These are phyloP conservation scores for Zangia roseola DNA, from an alignment of 768 basidiomycete genomes.

Conservation along the genomic window DNA sequence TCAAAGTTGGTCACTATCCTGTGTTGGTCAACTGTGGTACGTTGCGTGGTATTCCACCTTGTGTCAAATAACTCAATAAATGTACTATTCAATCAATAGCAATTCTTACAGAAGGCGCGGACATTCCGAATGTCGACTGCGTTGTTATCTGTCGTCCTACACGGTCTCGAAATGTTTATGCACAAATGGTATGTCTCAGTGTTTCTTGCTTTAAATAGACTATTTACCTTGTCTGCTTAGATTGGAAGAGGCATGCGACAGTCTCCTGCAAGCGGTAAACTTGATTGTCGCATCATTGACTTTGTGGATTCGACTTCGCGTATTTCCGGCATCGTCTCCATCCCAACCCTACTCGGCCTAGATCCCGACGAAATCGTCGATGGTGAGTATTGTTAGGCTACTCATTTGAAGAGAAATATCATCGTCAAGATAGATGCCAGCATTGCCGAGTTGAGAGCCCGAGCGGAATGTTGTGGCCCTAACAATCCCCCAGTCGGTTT, in stretches of 20 bases:
- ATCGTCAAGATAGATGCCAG: constrained; percentile 45
- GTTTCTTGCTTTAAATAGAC: neutral
- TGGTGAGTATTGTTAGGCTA: constrained; percentile 38
- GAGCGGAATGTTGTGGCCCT: constrained; percentile 25
- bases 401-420: neutral
- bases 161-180: constrained; percentile 82
- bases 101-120: constrained; percentile 90
- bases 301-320: constrained; percentile 77
- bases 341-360: constrained; percentile 84
- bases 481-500: constrained; percentile 1
- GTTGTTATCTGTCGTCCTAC: constrained; percentile 87
- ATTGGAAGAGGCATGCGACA: constrained; percentile 91
- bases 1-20: constrained; percentile 72
- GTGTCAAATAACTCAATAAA: neutral
- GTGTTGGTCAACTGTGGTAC: constrained; percentile 88
- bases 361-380: constrained; percentile 66
- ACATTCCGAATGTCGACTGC: constrained; percentile 94
- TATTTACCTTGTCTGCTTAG: constrained; percentile 40
- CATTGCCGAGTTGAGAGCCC: constrained; percentile 46
- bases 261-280: constrained; percentile 77
- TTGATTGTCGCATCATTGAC: constrained; percentile 86
- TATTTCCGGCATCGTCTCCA: constrained; percentile 69
- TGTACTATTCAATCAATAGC: constrained; percentile 37
- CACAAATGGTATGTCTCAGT: constrained; percentile 73
- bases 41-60: constrained; percentile 18